These are phyloP conservation scores for Sutorius australiensis DNA, from an alignment of 768 basidiomycete species.

Conservation along the genomic window DNA sequence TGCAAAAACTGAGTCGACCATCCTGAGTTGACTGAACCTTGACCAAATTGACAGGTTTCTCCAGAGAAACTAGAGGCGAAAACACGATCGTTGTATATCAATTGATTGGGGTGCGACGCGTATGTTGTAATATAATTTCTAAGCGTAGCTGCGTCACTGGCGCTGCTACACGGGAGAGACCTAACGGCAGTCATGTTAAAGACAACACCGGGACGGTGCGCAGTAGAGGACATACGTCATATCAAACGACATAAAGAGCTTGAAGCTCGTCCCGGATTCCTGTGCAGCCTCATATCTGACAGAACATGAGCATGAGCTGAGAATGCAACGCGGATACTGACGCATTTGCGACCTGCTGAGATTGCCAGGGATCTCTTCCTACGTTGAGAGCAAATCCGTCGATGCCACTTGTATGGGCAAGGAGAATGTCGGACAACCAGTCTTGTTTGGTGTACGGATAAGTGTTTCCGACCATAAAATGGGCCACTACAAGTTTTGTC, in stretches of 20 bases:
- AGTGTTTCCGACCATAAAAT: constrained; percentile 63
- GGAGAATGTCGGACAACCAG: constrained; percentile 49
- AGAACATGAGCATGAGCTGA: constrained; percentile 16
- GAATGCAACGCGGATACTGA: constrained; percentile 32
- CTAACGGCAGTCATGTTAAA: constrained; percentile 28
- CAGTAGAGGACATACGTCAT: constrained; percentile 52
- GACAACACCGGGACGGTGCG: neutral
- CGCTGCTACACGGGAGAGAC: constrained; percentile 49
- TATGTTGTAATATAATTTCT: constrained; percentile 54
- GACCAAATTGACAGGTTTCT: constrained; percentile 65
- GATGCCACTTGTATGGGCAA: constrained; percentile 56
- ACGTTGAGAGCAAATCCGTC: constrained; percentile 73
- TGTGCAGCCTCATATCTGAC: constrained; percentile 53
- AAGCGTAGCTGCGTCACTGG: constrained; percentile 46
- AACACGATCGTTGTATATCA: constrained; percentile 43
- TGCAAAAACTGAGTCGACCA: constrained; percentile 56
- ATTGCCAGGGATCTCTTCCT: constrained; percentile 62
- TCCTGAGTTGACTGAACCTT: constrained; percentile 44
- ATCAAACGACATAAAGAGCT: constrained; percentile 75
- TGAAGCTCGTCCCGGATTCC: constrained; percentile 53
- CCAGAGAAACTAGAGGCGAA: constrained; percentile 74
- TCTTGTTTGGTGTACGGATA: constrained; percentile 49
- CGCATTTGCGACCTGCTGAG: constrained; percentile 58
- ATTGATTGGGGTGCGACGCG: constrained; percentile 55
- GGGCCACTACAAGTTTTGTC: constrained; percentile 50